Percentiles rank a stretch among this genome's conserved stretches.
Evolutionary conservation across 257 asterid genomes (phyloP).

Genomic region (Vinca minor): DNA sequence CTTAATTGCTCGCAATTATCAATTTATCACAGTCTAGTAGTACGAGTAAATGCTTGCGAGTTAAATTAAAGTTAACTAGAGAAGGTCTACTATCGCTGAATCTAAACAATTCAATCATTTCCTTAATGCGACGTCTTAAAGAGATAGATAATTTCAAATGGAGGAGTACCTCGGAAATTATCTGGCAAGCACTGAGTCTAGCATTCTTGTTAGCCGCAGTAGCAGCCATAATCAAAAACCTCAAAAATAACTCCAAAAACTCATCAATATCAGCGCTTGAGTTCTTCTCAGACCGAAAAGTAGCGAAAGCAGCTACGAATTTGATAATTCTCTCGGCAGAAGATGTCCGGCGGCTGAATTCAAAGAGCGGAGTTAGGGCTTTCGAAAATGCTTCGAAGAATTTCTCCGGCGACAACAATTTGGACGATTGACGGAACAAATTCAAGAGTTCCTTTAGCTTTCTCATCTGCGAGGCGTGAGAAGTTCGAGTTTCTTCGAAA

Average conservation of each 20-base stretch:
- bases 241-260: constrained; percentile 51
- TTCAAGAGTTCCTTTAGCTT: constrained; percentile 63
- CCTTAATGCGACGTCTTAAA: no score
- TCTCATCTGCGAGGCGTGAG: constrained; percentile 61
- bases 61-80: no score
- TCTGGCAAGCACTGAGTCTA: constrained; percentile 85
- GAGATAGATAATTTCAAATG: no score
- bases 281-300: constrained; percentile 23
- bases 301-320: constrained; percentile 50
- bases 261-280: constrained; percentile 29
- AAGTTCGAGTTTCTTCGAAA: constrained; percentile 53
- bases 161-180: constrained; percentile 67
- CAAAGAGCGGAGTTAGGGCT: constrained; percentile 55
- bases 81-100: no score
- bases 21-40: no score
- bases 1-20: background rate
- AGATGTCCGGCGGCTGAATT: constrained; percentile 56
- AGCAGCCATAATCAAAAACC: constrained; percentile 59
- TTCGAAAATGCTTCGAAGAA: constrained; percentile 46
- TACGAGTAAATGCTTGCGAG: no score
- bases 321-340: constrained; percentile 58
- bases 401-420: constrained; percentile 18
- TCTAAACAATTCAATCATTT: no score
- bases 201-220: constrained; percentile 57
- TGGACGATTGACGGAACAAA: constrained; percentile 33